A percentile compares a stretch with the other conserved stretches of the same genome.
phyloP scores from a whole-genome alignment of 805 yeast species.

The Candida suzukii region DNA sequence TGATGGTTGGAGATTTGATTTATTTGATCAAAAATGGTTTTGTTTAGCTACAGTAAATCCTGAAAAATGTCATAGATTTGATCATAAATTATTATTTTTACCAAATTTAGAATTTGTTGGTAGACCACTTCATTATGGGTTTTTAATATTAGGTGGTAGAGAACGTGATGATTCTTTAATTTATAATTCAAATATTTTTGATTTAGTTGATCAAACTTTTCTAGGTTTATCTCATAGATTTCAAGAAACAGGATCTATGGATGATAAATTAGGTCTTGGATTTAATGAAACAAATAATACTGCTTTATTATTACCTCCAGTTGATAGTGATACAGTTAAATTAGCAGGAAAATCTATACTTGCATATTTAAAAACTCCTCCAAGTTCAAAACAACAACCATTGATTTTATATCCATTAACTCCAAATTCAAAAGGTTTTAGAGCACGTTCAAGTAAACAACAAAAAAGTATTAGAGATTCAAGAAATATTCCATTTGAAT shows the following conservation, averaged over 20 bases:
- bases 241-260: neutral
- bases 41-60: slow-evolving; percentile 32
- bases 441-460: neutral
- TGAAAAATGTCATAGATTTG: slow-evolving; percentile 30
- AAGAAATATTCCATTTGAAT: slow-evolving; percentile 34
- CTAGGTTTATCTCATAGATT: neutral
- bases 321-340: neutral
- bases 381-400: slow-evolving; percentile 12
- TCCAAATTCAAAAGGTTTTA: neutral
- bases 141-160: slow-evolving; percentile 49
- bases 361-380: neutral
- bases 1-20: slow-evolving; percentile 65
- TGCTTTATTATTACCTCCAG: neutral
- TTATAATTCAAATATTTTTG: slow-evolving; percentile 34
- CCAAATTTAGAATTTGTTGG: slow-evolving; percentile 30
- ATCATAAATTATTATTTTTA: slow-evolving; percentile 42
- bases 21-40: slow-evolving; percentile 46
- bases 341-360: neutral
- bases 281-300: slow-evolving; percentile 1
- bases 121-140: slow-evolving; percentile 36
- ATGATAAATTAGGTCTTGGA: neutral
- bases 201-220: slow-evolving; percentile 31
- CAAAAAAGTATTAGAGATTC: slow-evolving; percentile 7
- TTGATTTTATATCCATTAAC: slow-evolving; percentile 13
- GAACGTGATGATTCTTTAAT: slow-evolving; percentile 27